phyloP scores from a whole-genome alignment of 371 early-diverging fungal genomes.

The Choanephora cucurbitarum region DNA sequence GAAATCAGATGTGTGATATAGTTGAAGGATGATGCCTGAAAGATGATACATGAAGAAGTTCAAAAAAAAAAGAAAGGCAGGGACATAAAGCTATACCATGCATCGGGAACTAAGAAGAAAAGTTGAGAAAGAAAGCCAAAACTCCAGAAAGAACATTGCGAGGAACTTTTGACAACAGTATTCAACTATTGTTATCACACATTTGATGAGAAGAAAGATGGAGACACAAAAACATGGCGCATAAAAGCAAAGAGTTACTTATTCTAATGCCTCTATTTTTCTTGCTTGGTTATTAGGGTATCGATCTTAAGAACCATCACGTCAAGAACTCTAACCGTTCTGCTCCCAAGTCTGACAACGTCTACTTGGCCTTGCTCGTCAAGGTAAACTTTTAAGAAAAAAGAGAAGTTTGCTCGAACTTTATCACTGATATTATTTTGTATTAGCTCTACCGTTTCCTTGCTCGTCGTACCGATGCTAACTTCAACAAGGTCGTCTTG shows the following conservation, averaged over 20 bases:
- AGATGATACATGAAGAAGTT: neutral
- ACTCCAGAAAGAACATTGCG: no score
- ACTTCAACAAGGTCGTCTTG: constrained; percentile 98
- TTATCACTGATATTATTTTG: no score
- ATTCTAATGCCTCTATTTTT: neutral
- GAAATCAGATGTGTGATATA: neutral
- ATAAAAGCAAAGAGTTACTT: neutral
- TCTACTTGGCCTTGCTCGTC: constrained; percentile 94
- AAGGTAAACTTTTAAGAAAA: constrained; percentile 62
- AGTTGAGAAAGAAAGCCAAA: no score
- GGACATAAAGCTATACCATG: no score
- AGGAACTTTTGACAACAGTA: neutral
- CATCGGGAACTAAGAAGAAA: no score
- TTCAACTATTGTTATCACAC: neutral
- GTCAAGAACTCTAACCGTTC: constrained; percentile 86
- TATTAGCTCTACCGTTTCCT: constrained; percentile 95
- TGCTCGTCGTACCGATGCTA: constrained; percentile 96
- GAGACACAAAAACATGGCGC: neutral
- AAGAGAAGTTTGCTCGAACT: neutral
- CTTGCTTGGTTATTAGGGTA: constrained; percentile 83
- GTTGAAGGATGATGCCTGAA: neutral
- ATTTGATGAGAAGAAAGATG: neutral
- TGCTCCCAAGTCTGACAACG: constrained; percentile 90
- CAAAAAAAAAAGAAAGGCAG: no score
- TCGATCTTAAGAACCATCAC: constrained; percentile 96